A percentile compares a stretch with the other conserved stretches of the same genome.
Evolutionary conservation across 176 grass and related monocot species (phyloP).

Genomic region (Aegilops tauschii): DNA sequence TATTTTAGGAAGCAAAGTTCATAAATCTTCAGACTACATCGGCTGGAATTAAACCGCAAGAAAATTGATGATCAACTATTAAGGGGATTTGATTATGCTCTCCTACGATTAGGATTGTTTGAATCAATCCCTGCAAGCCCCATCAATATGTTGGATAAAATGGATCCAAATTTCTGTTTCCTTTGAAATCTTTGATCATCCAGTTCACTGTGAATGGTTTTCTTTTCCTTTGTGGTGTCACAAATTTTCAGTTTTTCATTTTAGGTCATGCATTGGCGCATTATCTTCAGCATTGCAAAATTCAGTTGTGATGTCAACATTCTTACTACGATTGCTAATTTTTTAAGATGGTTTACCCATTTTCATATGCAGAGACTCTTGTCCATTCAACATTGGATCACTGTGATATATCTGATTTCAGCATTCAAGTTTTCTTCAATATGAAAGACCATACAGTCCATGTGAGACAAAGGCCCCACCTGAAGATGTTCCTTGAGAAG

Average conservation of each 20-base stretch:
- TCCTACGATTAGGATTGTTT: not conserved
- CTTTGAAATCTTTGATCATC: not conserved
- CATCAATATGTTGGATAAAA: slow-evolving; percentile 3
- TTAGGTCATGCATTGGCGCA: not conserved
- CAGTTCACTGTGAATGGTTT: not conserved
- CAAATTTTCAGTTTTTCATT: not conserved
- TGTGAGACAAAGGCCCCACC: slow-evolving; percentile 82
- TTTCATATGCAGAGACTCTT: slow-evolving; percentile 86
- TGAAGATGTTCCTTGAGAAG: slow-evolving; percentile 87
- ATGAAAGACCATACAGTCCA: slow-evolving; percentile 88
- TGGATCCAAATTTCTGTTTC: not conserved
- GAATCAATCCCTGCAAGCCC: not conserved
- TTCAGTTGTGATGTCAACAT: not conserved
- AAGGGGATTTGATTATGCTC: slow-evolving; percentile 12
- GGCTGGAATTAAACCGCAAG: not conserved
- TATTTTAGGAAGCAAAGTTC: slow-evolving; percentile 1
- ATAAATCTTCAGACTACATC: not conserved
- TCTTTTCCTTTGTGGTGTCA: not conserved
- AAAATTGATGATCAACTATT: slow-evolving; percentile 5
- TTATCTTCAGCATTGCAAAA: slow-evolving; percentile 1
- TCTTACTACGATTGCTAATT: slow-evolving; percentile 7
- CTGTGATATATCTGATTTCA: slow-evolving; percentile 68
- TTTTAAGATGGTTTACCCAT: slow-evolving; percentile 17
- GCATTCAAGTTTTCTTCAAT: slow-evolving; percentile 83
- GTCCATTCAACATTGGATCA: slow-evolving; percentile 87